Evolutionary conservation across 805 yeast species (phyloP).

Genomic region (Pichia eremophila): DNA sequence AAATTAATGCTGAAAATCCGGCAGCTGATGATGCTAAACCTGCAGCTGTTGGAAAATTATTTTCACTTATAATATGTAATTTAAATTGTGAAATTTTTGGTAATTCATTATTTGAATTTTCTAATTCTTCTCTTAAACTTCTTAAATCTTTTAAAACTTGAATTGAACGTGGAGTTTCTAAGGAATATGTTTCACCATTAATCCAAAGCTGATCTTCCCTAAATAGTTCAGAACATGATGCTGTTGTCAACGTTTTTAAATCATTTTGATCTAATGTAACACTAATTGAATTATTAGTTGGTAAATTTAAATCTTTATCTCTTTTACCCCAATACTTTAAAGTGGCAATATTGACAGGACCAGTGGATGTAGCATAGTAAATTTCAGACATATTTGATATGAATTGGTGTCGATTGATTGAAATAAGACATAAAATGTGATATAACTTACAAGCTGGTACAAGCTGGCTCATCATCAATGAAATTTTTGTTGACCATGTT

Average conservation of each 20-base stretch:
- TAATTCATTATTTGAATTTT: conserved; percentile 40
- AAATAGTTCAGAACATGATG: conserved; percentile 52
- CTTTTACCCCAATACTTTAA: conserved; percentile 98
- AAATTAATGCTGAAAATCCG: conserved; percentile 93
- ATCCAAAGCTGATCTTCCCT: conserved; percentile 66
- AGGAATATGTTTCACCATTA: conserved; percentile 74
- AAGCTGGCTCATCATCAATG: too few relatives aligned
- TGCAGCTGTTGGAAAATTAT: conserved; percentile 98
- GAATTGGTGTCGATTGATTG: background rate
- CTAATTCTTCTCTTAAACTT: conserved; percentile 51
- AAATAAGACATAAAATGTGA: background rate
- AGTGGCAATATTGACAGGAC: conserved; percentile 97
- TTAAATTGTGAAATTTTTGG: conserved; percentile 57
- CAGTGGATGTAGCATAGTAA: conserved; percentile 75
- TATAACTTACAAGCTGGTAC: too few relatives aligned
- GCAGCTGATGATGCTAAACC: conserved; percentile 98
- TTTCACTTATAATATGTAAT: conserved; percentile 80
- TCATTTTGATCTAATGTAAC: conserved; percentile 90
- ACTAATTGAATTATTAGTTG: conserved; percentile 93
- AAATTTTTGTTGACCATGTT: too few relatives aligned
- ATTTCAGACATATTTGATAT: conserved; percentile 23
- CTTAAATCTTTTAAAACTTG: conserved; percentile 75
- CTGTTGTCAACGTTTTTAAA: conserved; percentile 86
- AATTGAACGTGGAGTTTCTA: conserved; percentile 52
- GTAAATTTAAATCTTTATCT: conserved; percentile 78